These are phyloP conservation scores for Pythium periplocum DNA, from an alignment of 352 stramenopile species.

Conservation along the genomic window DNA sequence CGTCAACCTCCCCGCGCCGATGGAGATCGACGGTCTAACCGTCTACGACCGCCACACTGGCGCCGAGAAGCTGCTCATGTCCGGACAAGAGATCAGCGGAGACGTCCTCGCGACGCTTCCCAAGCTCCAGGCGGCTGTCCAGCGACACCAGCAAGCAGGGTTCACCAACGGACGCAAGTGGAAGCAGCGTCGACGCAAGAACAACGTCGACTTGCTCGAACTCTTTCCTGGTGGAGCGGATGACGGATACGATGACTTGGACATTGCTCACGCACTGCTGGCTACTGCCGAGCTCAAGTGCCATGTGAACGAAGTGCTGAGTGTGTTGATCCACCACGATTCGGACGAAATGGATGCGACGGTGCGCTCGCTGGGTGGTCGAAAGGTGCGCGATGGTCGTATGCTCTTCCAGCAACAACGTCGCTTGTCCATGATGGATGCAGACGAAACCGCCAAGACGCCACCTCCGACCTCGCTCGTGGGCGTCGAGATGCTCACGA, in stretches of 20 bases:
- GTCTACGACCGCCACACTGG: conserved; percentile 10
- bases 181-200: conserved; percentile 29
- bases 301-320: conserved; percentile 62
- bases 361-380: no score
- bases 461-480: neutral
- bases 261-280: conserved; percentile 43
- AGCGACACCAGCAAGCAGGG: conserved; percentile 11
- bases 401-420: conserved; percentile 29
- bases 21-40: conserved; percentile 3
- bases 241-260: conserved; percentile 30
- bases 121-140: conserved; percentile 41
- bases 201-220: conserved; percentile 39
- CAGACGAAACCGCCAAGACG: no score
- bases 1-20: neutral
- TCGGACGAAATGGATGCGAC: conserved; percentile 11
- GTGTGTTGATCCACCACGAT: conserved; percentile 41
- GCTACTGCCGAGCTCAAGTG: conserved; percentile 47
- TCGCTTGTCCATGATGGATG: no score
- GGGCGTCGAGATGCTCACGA: conserved; percentile 12
- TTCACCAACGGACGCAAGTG: conserved; percentile 24
- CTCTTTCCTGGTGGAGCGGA: conserved; percentile 20
- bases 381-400: no score
- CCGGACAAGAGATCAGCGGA: conserved; percentile 50
- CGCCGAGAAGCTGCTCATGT: conserved; percentile 23
- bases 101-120: conserved; percentile 55